Percentiles rank a stretch among this genome's conserved stretches.
phyloP scores from a whole-genome alignment of 2,329 filamentous ascomycete genomes.

The Colletotrichum tabaci region DNA sequence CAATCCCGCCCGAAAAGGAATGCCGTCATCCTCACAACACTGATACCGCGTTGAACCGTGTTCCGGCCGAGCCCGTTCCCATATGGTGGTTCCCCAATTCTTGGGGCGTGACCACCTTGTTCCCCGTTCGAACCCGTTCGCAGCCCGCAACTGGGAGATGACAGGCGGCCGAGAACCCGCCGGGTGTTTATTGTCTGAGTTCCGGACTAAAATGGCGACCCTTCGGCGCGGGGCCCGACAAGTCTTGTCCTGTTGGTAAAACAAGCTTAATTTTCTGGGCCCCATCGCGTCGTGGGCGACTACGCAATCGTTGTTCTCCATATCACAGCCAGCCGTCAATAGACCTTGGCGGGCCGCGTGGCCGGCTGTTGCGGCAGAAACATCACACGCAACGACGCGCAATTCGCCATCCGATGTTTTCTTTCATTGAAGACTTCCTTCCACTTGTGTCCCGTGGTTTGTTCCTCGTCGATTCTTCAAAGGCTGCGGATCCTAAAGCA shows the following conservation, averaged over 20 bases:
- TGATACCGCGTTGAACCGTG: neutral
- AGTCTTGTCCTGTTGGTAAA: slow-evolving; percentile 3
- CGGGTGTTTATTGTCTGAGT: neutral
- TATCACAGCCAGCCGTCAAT: neutral
- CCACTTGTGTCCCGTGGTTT: too few species aligned
- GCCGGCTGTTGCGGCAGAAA: slow-evolving; percentile 8
- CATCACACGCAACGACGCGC: slow-evolving; percentile 6
- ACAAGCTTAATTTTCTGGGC: slow-evolving; percentile 28
- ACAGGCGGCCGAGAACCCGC: neutral
- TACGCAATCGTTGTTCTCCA: slow-evolving; percentile 10
- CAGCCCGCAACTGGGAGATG: neutral
- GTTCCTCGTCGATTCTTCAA: neutral
- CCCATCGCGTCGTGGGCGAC: neutral
- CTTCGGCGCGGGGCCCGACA: neutral
- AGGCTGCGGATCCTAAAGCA: neutral
- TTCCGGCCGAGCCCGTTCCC: neutral
- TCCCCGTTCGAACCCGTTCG: neutral
- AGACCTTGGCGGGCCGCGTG: slow-evolving; percentile 20
- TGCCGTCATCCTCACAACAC: too few species aligned
- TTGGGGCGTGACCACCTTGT: neutral
- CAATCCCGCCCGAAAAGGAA: neutral
- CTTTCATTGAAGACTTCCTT: neutral
- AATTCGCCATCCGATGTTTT: neutral
- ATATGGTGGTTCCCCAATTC: neutral
- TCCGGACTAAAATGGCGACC: neutral